Evolutionary conservation across 441 rosid species (phyloP).

Genomic region (Macaranga tanarius): DNA sequence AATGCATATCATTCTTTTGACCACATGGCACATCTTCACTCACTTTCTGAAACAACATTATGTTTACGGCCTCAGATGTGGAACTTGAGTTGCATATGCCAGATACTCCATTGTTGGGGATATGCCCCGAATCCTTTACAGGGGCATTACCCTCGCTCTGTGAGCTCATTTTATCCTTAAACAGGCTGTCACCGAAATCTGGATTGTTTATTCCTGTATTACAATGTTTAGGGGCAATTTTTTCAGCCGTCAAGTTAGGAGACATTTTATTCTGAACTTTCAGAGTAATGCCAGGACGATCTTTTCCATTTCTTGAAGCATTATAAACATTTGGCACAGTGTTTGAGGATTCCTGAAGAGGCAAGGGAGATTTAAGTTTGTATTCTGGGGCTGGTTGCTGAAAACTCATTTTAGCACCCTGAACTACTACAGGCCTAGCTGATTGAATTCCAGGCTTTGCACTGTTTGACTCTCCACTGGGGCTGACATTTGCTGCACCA

Average conservation of each 20-base stretch:
- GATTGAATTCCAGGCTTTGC: constrained; percentile 52
- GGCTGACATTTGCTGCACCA: constrained; percentile 35
- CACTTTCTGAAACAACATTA: constrained; percentile 18
- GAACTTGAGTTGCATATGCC: constrained; percentile 12
- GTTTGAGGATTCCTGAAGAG: constrained; percentile 40
- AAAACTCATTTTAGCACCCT: constrained; percentile 34
- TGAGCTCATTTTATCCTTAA: constrained; percentile 19
- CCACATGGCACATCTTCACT: constrained; percentile 16
- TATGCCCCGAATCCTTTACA: constrained; percentile 15
- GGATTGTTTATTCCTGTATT: constrained; percentile 16
- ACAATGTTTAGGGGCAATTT: constrained; percentile 26
- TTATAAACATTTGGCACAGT: constrained; percentile 34
- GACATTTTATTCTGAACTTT: constrained; percentile 43
- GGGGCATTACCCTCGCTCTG: constrained; percentile 16
- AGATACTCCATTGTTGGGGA: constrained; percentile 16
- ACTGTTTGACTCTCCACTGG: constrained; percentile 39
- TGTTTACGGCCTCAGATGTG: constrained; percentile 21
- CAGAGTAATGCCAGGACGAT: constrained; percentile 36
- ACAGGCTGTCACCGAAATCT: constrained; percentile 16
- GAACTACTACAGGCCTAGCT: constrained; percentile 31
- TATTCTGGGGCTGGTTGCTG: constrained; percentile 32
- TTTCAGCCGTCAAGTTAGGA: constrained; percentile 36
- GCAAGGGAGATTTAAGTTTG: constrained; percentile 36
- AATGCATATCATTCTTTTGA: constrained; percentile 15
- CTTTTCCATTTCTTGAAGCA: constrained; percentile 44